Evolutionary conservation across 2,329 filamentous ascomycete species (phyloP).

Genomic region (Thelonectria discophora): DNA sequence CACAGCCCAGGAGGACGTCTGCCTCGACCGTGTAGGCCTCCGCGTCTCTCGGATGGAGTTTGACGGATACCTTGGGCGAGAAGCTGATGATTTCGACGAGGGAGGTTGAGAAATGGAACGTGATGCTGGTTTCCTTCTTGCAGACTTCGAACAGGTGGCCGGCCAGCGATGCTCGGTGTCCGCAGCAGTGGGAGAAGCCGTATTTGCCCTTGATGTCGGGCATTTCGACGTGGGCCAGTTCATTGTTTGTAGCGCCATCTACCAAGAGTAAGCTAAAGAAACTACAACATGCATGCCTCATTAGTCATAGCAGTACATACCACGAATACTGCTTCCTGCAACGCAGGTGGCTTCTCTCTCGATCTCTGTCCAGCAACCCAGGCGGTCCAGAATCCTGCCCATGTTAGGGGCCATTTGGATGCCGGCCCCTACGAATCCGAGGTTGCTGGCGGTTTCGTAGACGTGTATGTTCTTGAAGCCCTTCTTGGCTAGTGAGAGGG

Average conservation of each 20-base stretch:
- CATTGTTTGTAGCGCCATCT: conserved; percentile 75
- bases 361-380: conserved; percentile 78
- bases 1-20: conserved; percentile 62
- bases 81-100: conserved; percentile 39
- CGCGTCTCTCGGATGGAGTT: conserved; percentile 32
- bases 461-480: conserved; percentile 41
- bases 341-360: conserved; percentile 39
- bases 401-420: conserved; percentile 88
- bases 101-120: conserved; percentile 67
- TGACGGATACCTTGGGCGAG: conserved; percentile 35
- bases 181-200: conserved; percentile 80
- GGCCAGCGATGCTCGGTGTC: conserved; percentile 78
- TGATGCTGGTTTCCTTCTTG: conserved; percentile 68
- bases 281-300: too few relatives aligned
- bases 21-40: conserved; percentile 42
- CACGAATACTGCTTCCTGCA: conserved; percentile 44
- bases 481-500: conserved; percentile 47
- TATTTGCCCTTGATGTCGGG: conserved; percentile 73
- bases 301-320: conserved; percentile 15
- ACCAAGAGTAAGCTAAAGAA: conserved; percentile 7
- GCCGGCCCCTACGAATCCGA: conserved; percentile 73
- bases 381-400: conserved; percentile 75
- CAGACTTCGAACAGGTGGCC: conserved; percentile 75
- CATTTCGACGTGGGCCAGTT: conserved; percentile 77
- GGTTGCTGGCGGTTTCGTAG: conserved; percentile 37